Conservation (phyloP, 805 yeast genomes). For the Kregervanrija fluxuum region DNA sequence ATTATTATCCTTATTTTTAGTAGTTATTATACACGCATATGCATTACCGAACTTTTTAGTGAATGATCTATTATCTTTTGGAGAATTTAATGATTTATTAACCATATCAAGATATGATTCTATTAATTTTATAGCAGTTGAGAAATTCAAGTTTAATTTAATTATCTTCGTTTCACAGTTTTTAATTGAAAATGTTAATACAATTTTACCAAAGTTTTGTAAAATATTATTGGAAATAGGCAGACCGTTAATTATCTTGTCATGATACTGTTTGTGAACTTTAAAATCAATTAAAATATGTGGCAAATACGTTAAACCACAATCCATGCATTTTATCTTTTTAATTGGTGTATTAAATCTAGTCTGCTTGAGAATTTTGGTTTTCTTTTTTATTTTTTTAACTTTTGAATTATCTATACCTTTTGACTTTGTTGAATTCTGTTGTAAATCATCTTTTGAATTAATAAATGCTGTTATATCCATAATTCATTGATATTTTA, state of each 20-base stretch:
- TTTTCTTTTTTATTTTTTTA: too few species aligned
- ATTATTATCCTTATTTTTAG: background rate
- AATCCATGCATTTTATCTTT: too few species aligned
- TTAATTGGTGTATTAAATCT: too few species aligned
- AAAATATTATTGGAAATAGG: background rate
- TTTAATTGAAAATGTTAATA: conserved; percentile 6
- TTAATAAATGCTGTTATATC: too few species aligned
- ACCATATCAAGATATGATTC: conserved; percentile 42
- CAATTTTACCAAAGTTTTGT: background rate
- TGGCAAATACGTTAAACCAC: conserved; percentile 28
- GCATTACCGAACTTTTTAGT: conserved; percentile 31
- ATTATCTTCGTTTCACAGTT: conserved; percentile 18
- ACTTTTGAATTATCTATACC: too few species aligned
- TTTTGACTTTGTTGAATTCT: too few species aligned
- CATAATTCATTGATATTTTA: too few species aligned
- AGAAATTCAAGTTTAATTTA: conserved; percentile 27
- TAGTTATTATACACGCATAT: conserved; percentile 35
- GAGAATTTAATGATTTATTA: conserved; percentile 57
- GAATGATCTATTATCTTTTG: conserved; percentile 18
- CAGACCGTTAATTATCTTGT: conserved; percentile 27
- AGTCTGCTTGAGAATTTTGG: too few species aligned
- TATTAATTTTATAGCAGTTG: conserved; percentile 18
- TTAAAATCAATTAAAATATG: conserved; percentile 35
- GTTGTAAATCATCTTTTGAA: too few species aligned
- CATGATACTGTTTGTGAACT: conserved; percentile 48